Conservation (phyloP, 768 basidiomycete genomes). For the Suillus cothurnatus region DNA sequence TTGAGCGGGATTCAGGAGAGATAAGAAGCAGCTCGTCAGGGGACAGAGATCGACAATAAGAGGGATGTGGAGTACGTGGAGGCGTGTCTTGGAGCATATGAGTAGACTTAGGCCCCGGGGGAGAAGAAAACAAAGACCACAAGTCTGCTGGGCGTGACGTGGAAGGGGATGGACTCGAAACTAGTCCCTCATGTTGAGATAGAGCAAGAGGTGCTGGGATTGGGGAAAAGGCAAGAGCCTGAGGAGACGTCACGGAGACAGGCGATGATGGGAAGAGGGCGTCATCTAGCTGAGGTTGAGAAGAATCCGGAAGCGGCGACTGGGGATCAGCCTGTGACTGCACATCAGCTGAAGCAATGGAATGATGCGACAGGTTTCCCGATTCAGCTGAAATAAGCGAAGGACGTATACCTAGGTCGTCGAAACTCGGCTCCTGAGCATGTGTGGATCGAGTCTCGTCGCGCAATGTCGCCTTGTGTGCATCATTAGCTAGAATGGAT, state of each 20-base stretch:
- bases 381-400: not conserved
- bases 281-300: slow-evolving; percentile 24
- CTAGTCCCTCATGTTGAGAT: slow-evolving; percentile 4
- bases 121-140: slow-evolving; percentile 19
- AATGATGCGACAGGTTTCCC: not conserved
- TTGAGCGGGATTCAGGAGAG: slow-evolving; percentile 10
- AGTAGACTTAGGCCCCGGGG: slow-evolving; percentile 17
- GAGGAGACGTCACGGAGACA: not conserved
- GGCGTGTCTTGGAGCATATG: slow-evolving; percentile 27
- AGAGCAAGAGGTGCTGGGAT: slow-evolving; percentile 7
- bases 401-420: no score
- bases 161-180: slow-evolving; percentile 14
- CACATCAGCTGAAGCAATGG: not conserved
- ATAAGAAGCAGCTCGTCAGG: slow-evolving; percentile 27
- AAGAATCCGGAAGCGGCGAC: slow-evolving; percentile 15
- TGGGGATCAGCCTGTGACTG: not conserved
- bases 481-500: not conserved
- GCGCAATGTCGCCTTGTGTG: not conserved
- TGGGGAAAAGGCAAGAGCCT: no score
- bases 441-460: not conserved
- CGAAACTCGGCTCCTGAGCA: not conserved
- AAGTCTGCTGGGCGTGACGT: slow-evolving; percentile 19
- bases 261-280: not conserved
- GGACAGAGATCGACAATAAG: slow-evolving; percentile 16
- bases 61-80: slow-evolving; percentile 7